Conservation (phyloP, 2,329 filamentous ascomycete genomes). For the Capronia epimyces region DNA sequence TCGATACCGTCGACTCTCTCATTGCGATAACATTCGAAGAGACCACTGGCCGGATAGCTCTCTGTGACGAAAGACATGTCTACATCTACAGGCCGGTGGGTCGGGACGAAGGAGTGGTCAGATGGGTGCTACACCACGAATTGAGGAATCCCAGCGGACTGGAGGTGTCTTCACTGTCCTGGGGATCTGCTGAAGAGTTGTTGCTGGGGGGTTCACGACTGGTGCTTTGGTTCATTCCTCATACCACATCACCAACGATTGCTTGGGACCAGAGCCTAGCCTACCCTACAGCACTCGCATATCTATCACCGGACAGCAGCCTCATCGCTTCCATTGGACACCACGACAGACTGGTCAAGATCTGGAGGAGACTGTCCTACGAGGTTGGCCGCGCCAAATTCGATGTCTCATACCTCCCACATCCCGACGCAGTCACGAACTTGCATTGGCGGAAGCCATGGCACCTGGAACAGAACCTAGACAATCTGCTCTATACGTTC, state of each 20-base stretch:
- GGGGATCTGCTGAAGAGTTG: conserved; percentile 81
- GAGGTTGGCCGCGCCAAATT: conserved; percentile 78
- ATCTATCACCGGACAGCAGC: conserved; percentile 78
- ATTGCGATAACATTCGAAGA: conserved; percentile 78
- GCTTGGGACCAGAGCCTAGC: conserved; percentile 73
- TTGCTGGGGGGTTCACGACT: conserved; percentile 68
- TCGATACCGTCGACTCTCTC: conserved; percentile 64
- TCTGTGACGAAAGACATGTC: conserved; percentile 60
- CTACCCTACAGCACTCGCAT: conserved; percentile 65
- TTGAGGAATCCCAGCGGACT: conserved; percentile 39
- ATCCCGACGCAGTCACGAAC: conserved; percentile 72
- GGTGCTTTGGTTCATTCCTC: conserved; percentile 57
- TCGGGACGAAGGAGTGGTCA: conserved; percentile 63
- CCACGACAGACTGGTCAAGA: conserved; percentile 78
- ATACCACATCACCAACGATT: conserved; percentile 38
- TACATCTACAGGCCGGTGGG: conserved; percentile 75
- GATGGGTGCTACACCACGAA: conserved; percentile 23
- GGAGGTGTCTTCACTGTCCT: conserved; percentile 62
- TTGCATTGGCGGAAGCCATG: conserved; percentile 79
- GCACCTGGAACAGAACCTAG: conserved; percentile 69
- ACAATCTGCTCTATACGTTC: conserved; percentile 86
- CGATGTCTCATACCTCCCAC: conserved; percentile 84
- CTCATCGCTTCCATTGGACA: conserved; percentile 76
- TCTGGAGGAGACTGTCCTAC: conserved; percentile 85
- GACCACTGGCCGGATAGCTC: conserved; percentile 75